These are phyloP conservation scores for Gymnopilus junonius DNA, from an alignment of 768 basidiomycete genomes.

Conservation along the genomic window DNA sequence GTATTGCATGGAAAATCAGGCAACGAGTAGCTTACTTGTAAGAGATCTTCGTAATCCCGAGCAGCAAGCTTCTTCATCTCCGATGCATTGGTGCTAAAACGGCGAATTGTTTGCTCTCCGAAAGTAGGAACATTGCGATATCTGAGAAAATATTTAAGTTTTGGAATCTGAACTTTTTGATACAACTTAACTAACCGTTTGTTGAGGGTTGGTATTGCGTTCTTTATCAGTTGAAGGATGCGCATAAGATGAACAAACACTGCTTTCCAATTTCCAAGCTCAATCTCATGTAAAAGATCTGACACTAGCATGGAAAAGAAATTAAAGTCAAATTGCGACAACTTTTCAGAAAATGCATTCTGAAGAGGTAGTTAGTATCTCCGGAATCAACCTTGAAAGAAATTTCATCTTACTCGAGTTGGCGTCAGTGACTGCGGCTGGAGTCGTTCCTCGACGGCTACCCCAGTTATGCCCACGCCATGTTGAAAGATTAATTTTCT, in stretches of 20 bases:
- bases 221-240: no score
- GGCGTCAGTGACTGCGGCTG: conserved; percentile 24
- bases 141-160: conserved; percentile 11
- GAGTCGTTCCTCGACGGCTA: conserved; percentile 22
- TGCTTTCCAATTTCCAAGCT: no score
- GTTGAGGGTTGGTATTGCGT: no score
- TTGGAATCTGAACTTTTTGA: no score
- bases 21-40: conserved; percentile 28
- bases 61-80: conserved; percentile 32
- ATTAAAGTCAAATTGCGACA: no score
- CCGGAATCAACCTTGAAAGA: background rate
- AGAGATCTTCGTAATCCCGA: conserved; percentile 36
- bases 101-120: conserved; percentile 25
- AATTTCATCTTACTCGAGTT: conserved; percentile 23
- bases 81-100: conserved; percentile 29
- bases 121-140: conserved; percentile 19
- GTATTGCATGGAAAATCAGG: background rate
- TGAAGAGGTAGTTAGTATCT: no score
- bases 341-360: no score
- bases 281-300: no score
- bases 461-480: conserved; percentile 22
- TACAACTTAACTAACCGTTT: no score
- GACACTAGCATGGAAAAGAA: no score
- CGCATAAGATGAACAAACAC: no score
- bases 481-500: conserved; percentile 26